Conservation (phyloP, 2,329 filamentous ascomycete species). For the Monosporascus cannonballus region DNA sequence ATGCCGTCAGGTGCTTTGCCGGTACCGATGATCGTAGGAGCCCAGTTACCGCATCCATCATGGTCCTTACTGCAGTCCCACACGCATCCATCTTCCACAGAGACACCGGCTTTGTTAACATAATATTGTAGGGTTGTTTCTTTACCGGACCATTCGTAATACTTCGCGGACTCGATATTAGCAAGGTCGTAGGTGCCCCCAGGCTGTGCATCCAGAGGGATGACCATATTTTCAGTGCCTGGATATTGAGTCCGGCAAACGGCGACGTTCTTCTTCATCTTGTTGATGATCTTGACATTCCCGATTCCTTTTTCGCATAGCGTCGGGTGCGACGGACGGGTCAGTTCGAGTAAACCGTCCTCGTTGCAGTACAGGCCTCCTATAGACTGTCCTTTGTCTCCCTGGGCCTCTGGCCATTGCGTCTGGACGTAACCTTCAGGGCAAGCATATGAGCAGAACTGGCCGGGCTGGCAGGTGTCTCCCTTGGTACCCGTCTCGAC, state of each 20-base stretch:
- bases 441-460: constrained; percentile 90
- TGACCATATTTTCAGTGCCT: constrained; percentile 80
- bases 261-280: constrained; percentile 57
- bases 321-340: constrained; percentile 57
- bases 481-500: constrained; percentile 61
- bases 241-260: constrained; percentile 97
- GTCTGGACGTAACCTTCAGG: constrained; percentile 87
- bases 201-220: constrained; percentile 61
- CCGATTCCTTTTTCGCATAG: constrained; percentile 72
- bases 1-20: constrained; percentile 58
- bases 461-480: constrained; percentile 51
- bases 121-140: constrained; percentile 92
- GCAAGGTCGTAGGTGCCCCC: constrained; percentile 60
- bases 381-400: constrained; percentile 72
- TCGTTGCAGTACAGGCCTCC: constrained; percentile 79
- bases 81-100: constrained; percentile 62
- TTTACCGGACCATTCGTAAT: constrained; percentile 72
- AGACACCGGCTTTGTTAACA: constrained; percentile 75
- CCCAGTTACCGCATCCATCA: constrained; percentile 71
- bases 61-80: constrained; percentile 55
- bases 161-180: constrained; percentile 64
- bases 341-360: constrained; percentile 69
- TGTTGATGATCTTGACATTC: constrained; percentile 70
- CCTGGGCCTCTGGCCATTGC: constrained; percentile 80
- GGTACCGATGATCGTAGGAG: constrained; percentile 79